Evolutionary conservation across 208 protist genomes (phyloP).

Genomic region (Acanthamoeba royreba): DNA sequence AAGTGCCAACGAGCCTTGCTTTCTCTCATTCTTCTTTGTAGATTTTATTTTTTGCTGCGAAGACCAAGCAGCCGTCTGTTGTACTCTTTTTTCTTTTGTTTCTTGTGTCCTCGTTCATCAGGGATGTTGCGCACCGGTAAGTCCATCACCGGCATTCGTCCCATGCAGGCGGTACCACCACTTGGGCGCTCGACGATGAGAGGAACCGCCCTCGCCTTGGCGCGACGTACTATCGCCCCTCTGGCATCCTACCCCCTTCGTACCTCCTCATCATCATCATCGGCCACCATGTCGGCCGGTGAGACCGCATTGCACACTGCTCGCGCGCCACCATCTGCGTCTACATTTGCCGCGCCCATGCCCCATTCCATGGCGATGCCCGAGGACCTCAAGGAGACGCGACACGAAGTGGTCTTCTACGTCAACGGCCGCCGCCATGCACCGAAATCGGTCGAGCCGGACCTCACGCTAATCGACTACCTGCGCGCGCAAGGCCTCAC

Average conservation of each 20-base stretch:
- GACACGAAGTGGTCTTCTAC: constrained; percentile 7
- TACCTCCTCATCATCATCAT: neutral
- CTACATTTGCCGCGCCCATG: neutral
- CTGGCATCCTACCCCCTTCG: neutral
- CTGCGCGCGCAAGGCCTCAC: neutral
- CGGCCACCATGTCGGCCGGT: neutral
- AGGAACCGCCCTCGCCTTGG: too few species aligned
- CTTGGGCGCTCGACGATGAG: too few species aligned
- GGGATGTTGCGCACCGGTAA: too few species aligned
- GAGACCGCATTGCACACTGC: neutral
- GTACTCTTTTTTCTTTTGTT: too few species aligned
- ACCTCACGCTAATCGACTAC: constrained; percentile 35
- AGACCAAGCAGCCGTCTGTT: too few species aligned
- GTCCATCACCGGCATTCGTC: too few species aligned
- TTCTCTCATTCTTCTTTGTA: too few species aligned
- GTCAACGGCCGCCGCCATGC: neutral
- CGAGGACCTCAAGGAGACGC: neutral
- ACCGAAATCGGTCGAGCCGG: neutral
- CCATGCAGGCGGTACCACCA: too few species aligned
- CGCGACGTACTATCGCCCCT: neutral
- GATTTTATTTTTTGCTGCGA: too few species aligned
- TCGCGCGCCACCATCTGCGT: neutral
- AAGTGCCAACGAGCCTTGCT: too few species aligned
- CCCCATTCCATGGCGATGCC: neutral
- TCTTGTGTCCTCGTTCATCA: too few species aligned